Conservation (phyloP, 768 basidiomycete species). For the Coprinopsis strossmayeri region DNA sequence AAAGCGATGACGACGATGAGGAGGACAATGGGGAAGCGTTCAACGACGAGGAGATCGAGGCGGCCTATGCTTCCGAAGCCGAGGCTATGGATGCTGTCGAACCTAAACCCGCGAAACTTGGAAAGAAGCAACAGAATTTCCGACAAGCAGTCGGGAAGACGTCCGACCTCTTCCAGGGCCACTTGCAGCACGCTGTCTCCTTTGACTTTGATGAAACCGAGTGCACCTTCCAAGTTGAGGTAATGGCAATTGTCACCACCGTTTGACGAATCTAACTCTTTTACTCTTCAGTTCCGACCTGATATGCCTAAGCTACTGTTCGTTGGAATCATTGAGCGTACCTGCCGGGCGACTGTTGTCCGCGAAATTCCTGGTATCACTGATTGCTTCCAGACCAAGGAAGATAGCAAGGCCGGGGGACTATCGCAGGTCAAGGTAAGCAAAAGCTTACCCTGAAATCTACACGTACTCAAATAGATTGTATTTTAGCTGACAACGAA, state of each 20-base stretch:
- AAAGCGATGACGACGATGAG: slow-evolving; percentile 58
- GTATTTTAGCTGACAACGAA: slow-evolving; percentile 68
- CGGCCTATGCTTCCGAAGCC: slow-evolving; percentile 47
- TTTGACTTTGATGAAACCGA: slow-evolving; percentile 62
- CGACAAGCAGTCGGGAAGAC: slow-evolving; percentile 27
- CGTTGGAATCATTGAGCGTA: slow-evolving; percentile 87
- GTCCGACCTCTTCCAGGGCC: slow-evolving; percentile 46
- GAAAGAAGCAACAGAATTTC: slow-evolving; percentile 7
- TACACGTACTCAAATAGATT: slow-evolving; percentile 8
- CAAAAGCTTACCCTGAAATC: background rate
- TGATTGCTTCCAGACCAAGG: slow-evolving; percentile 76
- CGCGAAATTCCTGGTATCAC: slow-evolving; percentile 87
- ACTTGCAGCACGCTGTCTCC: slow-evolving; percentile 59
- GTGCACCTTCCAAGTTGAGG: slow-evolving; percentile 82
- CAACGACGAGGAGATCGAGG: slow-evolving; percentile 57
- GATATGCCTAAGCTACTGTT: slow-evolving; percentile 90
- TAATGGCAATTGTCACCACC: slow-evolving; percentile 27
- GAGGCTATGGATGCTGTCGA: slow-evolving; percentile 31
- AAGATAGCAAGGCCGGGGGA: slow-evolving; percentile 46
- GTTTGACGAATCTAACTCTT: slow-evolving; percentile 5
- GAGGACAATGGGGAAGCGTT: slow-evolving; percentile 39
- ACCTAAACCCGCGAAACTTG: slow-evolving; percentile 12
- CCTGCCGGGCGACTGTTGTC: slow-evolving; percentile 77
- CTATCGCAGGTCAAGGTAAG: slow-evolving; percentile 44
- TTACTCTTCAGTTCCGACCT: slow-evolving; percentile 69